Percentiles rank a stretch among this genome's conserved stretches.
phyloP scores from a whole-genome alignment of 352 stramenopile species.

The Elongisporangium anandrum region DNA sequence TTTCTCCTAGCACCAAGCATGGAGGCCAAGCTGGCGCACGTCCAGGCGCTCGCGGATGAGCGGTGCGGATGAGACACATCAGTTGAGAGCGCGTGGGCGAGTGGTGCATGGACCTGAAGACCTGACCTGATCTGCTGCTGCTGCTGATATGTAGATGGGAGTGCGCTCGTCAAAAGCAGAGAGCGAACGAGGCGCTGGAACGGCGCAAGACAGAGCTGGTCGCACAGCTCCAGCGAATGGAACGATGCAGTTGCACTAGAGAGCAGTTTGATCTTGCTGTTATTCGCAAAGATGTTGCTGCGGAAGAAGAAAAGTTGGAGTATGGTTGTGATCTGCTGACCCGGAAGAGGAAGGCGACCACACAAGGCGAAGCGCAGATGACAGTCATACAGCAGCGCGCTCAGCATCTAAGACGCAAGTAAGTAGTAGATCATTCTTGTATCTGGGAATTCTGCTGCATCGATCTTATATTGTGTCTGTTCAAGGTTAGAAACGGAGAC shows the following conservation, averaged over 20 bases:
- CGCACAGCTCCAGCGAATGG: background rate
- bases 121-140: background rate
- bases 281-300: background rate
- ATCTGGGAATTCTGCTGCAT: background rate
- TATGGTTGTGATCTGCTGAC: background rate
- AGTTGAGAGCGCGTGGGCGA: background rate
- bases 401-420: background rate
- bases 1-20: background rate
- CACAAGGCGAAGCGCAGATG: background rate
- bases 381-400: background rate
- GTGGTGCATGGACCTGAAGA: background rate
- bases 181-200: background rate
- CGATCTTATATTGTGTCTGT: background rate
- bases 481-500: background rate
- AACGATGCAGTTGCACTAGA: background rate
- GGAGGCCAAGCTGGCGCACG: background rate
- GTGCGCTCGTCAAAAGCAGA: background rate
- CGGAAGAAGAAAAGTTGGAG: background rate
- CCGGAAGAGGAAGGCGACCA: background rate
- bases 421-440: background rate
- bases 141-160: background rate
- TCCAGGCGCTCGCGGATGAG: background rate
- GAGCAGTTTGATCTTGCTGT: background rate
- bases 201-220: background rate
- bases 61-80: background rate